Evolutionary conservation across 768 basidiomycete genomes (phyloP).

Genomic region (Tylopilus vinaceipallidus): DNA sequence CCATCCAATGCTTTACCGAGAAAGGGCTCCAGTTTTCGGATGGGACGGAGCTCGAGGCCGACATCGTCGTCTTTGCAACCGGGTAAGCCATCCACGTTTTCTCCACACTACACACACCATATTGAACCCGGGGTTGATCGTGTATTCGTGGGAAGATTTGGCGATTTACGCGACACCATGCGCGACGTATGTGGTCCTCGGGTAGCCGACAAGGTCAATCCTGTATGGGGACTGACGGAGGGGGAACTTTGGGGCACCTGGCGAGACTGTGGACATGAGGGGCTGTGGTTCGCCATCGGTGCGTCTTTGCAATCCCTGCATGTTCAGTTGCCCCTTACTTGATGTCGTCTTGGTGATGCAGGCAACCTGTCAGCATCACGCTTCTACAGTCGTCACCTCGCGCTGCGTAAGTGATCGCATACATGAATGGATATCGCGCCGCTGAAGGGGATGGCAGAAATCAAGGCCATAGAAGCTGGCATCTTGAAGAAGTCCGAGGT

Average conservation of each 20-base stretch:
- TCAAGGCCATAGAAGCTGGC: constrained; percentile 31
- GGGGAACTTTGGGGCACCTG: constrained; percentile 51
- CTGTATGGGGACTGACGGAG: constrained; percentile 65
- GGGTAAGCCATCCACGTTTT: constrained; percentile 14
- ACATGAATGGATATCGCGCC: not conserved
- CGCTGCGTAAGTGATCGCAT: constrained; percentile 26
- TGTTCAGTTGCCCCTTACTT: not conserved
- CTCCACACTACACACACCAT: not conserved
- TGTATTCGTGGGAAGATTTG: constrained; percentile 38
- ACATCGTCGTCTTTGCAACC: constrained; percentile 33
- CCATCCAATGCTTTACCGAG: constrained; percentile 31
- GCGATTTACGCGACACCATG: constrained; percentile 41
- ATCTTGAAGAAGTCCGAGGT: constrained; percentile 23
- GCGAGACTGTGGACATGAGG: constrained; percentile 36
- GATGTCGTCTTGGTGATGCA: not conserved
- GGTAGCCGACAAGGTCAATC: constrained; percentile 43
- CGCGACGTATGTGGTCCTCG: constrained; percentile 45
- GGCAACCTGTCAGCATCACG: constrained; percentile 25
- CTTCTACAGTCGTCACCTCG: constrained; percentile 31
- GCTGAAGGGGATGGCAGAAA: constrained; percentile 18
- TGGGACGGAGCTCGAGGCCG: constrained; percentile 31
- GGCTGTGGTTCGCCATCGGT: constrained; percentile 33
- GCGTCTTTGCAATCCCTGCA: constrained; percentile 1
- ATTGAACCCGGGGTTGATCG: not conserved
- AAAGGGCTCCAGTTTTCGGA: constrained; percentile 30